Percentiles rank a stretch among this genome's conserved stretches.
Evolutionary conservation across 2,329 filamentous ascomycete species (phyloP).

Genomic region (Aaosphaeria pasadenensis): DNA sequence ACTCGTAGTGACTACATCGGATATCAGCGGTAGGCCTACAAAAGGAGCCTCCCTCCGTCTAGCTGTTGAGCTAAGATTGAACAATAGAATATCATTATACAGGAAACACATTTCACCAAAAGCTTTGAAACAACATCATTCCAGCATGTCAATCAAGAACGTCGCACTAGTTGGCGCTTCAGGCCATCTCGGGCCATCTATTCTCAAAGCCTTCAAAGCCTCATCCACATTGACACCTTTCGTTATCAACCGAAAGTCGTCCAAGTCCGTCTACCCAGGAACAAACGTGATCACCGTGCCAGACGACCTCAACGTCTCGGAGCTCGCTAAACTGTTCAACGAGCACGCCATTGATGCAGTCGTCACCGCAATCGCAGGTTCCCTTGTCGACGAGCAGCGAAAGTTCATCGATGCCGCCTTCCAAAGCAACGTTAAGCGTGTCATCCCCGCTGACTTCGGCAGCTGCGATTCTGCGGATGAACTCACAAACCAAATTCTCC

Average conservation of each 20-base stretch:
- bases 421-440: slow-evolving; percentile 56
- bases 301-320: slow-evolving; percentile 33
- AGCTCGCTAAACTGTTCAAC: slow-evolving; percentile 38
- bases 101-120: too few species aligned
- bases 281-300: slow-evolving; percentile 42
- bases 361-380: slow-evolving; percentile 48
- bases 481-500: slow-evolving; percentile 44
- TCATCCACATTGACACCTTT: slow-evolving; percentile 27
- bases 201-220: slow-evolving; percentile 29
- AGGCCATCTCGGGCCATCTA: slow-evolving; percentile 31
- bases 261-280: slow-evolving; percentile 39
- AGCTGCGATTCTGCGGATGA: slow-evolving; percentile 42
- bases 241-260: slow-evolving; percentile 32
- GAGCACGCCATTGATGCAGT: slow-evolving; percentile 49
- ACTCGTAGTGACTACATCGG: too few species aligned
- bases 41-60: too few species aligned
- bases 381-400: slow-evolving; percentile 46
- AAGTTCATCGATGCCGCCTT: slow-evolving; percentile 58
- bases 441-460: slow-evolving; percentile 61
- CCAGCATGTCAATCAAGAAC: slow-evolving; percentile 13
- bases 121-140: neutral
- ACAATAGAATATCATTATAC: too few species aligned
- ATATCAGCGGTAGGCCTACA: too few species aligned
- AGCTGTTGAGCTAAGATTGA: too few species aligned
- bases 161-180: slow-evolving; percentile 42